A percentile compares a stretch with the other conserved stretches of the same genome.
Conservation (phyloP, 2,329 filamentous ascomycete species). For the Pseudonectria foliicola region DNA sequence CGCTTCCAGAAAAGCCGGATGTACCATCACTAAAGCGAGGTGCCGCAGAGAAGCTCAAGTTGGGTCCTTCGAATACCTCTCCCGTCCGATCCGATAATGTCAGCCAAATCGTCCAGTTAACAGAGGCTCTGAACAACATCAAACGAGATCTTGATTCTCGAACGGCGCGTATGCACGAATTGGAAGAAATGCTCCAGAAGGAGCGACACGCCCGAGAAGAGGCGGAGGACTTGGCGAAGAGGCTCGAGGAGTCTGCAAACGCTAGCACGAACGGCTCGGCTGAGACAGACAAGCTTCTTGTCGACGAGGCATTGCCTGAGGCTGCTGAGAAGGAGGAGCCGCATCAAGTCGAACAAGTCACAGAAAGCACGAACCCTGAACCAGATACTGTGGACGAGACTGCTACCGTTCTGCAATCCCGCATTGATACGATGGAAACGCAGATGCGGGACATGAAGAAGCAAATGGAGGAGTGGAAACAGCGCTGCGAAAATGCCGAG, state of each 20-base stretch:
- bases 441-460: slow-evolving; percentile 78
- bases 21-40: slow-evolving; percentile 65
- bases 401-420: slow-evolving; percentile 45
- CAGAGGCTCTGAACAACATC: slow-evolving; percentile 74
- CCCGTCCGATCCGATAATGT: slow-evolving; percentile 52
- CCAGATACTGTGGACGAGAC: slow-evolving; percentile 32
- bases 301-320: slow-evolving; percentile 13
- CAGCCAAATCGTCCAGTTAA: slow-evolving; percentile 75
- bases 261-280: slow-evolving; percentile 24
- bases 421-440: slow-evolving; percentile 66
- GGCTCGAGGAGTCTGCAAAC: slow-evolving; percentile 51
- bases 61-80: slow-evolving; percentile 44
- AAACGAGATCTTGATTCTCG: slow-evolving; percentile 86
- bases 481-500: slow-evolving; percentile 75
- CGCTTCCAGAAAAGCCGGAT: slow-evolving; percentile 88
- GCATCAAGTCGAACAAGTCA: slow-evolving; percentile 27
- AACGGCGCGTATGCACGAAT: slow-evolving; percentile 66
- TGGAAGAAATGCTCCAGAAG: slow-evolving; percentile 66
- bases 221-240: slow-evolving; percentile 74
- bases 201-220: slow-evolving; percentile 76
- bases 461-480: slow-evolving; percentile 71
- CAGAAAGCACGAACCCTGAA: slow-evolving; percentile 25
- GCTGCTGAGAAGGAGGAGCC: slow-evolving; percentile 12
- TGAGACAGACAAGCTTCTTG: slow-evolving; percentile 14
- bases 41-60: slow-evolving; percentile 68